phyloP scores from a whole-genome alignment of 768 basidiomycete species.

The Phylloporus sp. region DNA sequence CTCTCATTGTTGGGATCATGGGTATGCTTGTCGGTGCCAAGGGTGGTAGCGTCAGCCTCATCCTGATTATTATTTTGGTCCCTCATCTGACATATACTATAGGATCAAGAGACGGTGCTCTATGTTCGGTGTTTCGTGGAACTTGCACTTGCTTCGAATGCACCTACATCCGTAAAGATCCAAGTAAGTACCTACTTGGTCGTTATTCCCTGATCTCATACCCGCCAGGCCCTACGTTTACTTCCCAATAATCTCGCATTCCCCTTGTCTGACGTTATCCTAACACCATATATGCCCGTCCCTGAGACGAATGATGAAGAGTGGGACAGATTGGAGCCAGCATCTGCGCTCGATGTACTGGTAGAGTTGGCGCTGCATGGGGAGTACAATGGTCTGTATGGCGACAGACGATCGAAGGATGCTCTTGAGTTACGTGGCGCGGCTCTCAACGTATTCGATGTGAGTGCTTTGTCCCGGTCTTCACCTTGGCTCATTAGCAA shows the following conservation, averaged over 20 bases:
- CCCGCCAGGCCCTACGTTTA: conserved; percentile 49
- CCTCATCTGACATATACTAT: conserved; percentile 3
- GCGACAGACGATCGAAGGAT: conserved; percentile 56
- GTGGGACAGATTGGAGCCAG: conserved; percentile 82
- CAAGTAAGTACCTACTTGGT: conserved; percentile 48
- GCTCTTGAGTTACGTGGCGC: conserved; percentile 72
- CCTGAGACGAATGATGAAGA: conserved; percentile 87
- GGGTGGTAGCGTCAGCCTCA: conserved; percentile 52
- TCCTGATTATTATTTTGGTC: background rate
- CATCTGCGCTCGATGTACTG: conserved; percentile 78
- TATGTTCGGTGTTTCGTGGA: conserved; percentile 82
- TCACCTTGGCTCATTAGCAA: background rate
- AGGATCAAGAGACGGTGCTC: conserved; percentile 56
- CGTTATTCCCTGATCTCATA: conserved; percentile 27
- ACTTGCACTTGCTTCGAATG: conserved; percentile 89
- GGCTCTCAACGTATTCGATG: conserved; percentile 82
- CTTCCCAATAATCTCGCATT: conserved; percentile 54
- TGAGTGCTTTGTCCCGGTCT: conserved; percentile 29
- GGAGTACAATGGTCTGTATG: conserved; percentile 72
- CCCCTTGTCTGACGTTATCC: conserved; percentile 61
- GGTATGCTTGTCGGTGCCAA: conserved; percentile 81
- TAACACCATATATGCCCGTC: conserved; percentile 73
- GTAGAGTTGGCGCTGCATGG: conserved; percentile 83
- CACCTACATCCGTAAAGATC: conserved; percentile 81
- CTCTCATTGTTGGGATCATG: conserved; percentile 77